These are phyloP conservation scores for Penicillium hordei DNA, from an alignment of 2,329 filamentous ascomycete genomes.

Conservation along the genomic window DNA sequence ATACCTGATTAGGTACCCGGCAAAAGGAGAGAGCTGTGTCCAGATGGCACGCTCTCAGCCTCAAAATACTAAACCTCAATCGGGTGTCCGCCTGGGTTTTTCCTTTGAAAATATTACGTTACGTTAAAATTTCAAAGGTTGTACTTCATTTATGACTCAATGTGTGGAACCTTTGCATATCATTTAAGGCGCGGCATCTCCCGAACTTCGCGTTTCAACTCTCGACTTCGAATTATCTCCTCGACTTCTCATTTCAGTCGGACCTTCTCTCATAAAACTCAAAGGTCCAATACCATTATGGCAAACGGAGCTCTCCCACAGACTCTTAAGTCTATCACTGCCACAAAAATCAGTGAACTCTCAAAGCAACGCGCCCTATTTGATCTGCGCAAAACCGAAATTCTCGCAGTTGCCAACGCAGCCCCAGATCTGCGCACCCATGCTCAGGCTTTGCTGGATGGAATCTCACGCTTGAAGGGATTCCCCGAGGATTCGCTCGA, in stretches of 20 bases:
- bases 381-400: conserved; percentile 47
- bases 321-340: conserved; percentile 56
- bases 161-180: background rate
- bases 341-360: conserved; percentile 59
- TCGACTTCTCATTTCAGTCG: background rate
- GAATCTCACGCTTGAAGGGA: conserved; percentile 40
- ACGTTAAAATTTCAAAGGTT: too few species aligned
- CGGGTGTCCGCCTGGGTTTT: background rate
- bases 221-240: background rate
- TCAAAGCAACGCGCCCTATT: conserved; percentile 53
- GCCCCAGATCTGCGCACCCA: conserved; percentile 32
- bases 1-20: conserved; percentile 1
- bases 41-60: background rate
- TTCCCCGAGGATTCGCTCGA: conserved; percentile 38
- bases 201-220: background rate
- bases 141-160: background rate
- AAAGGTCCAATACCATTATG: conserved; percentile 22
- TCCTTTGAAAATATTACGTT: too few species aligned
- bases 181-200: too few species aligned
- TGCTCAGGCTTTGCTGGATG: conserved; percentile 39
- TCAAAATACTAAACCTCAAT: background rate
- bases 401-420: conserved; percentile 38
- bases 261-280: background rate
- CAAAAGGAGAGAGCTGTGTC: too few species aligned
- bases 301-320: conserved; percentile 47